phyloP scores from a whole-genome alignment of 2,329 filamentous ascomycete species.

The Claviceps spartinae region DNA sequence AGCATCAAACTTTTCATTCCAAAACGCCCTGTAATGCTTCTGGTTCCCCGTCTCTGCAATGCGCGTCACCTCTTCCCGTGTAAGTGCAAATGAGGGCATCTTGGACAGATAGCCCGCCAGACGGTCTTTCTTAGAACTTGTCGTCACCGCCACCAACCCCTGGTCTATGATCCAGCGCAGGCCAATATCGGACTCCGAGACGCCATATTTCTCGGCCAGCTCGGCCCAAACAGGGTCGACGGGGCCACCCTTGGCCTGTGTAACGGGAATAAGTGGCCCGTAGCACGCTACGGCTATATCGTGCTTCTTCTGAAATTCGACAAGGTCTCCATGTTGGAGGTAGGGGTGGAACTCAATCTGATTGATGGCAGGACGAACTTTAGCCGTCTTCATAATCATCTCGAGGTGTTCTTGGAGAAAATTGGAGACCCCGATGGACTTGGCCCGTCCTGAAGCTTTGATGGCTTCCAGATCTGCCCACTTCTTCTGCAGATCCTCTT shows the following conservation, averaged over 20 bases:
- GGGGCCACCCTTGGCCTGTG: conserved; percentile 35
- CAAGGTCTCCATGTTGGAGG: conserved; percentile 47
- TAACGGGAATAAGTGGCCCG: conserved; percentile 38
- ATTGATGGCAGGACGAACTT: conserved; percentile 54
- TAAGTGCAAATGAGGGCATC: conserved; percentile 42
- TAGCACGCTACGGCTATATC: conserved; percentile 44
- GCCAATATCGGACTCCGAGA: conserved; percentile 40
- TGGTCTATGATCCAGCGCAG: conserved; percentile 49
- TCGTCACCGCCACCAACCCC: conserved; percentile 44
- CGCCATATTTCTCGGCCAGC: conserved; percentile 44
- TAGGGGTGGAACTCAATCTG: conserved; percentile 76
- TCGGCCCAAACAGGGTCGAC: conserved; percentile 35
- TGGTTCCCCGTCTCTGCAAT: conserved; percentile 41
- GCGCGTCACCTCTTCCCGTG: conserved; percentile 41
- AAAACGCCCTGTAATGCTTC: conserved; percentile 50
- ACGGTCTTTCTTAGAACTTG: conserved; percentile 43
- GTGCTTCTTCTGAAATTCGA: conserved; percentile 43
- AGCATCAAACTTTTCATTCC: conserved; percentile 35
- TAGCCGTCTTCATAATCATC: conserved; percentile 42
- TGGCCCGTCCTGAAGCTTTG: conserved; percentile 49
- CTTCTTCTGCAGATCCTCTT: conserved; percentile 39
- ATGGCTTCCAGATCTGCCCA: conserved; percentile 53
- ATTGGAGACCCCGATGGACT: conserved; percentile 68
- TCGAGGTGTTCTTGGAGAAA: conserved; percentile 47
- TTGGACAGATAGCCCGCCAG: conserved; percentile 41